Evolutionary conservation across 805 yeast species (phyloP).

Genomic region (Starmerella tilneyi): DNA sequence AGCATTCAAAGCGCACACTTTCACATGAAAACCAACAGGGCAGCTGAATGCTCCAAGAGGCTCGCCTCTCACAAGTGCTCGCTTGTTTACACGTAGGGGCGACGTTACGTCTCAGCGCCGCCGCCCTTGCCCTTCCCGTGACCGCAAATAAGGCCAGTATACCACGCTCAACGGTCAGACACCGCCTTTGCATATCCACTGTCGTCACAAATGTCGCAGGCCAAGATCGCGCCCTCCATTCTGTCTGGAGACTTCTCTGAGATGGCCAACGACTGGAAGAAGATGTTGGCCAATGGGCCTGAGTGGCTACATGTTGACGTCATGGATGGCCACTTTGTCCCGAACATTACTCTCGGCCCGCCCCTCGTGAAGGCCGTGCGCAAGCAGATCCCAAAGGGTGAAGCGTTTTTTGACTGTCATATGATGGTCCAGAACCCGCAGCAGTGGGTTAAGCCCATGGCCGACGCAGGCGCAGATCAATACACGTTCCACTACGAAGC

Average conservation of each 20-base stretch:
- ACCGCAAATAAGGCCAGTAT: conserved; percentile 3
- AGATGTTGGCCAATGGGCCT: conserved; percentile 67
- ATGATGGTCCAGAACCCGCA: conserved; percentile 95
- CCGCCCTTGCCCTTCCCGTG: conserved; percentile 8
- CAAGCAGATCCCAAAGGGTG: conserved; percentile 59
- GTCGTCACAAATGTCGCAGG: conserved; percentile 8
- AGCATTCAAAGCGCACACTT: no score
- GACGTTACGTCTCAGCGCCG: neutral
- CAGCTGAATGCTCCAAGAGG: no score
- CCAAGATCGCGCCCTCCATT: conserved; percentile 77
- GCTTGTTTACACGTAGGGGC: no score
- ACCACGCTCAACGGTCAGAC: no score
- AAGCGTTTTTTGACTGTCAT: conserved; percentile 80
- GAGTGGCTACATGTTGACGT: conserved; percentile 98
- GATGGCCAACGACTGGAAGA: conserved; percentile 76
- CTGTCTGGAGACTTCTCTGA: conserved; percentile 83
- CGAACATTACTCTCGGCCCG: conserved; percentile 89
- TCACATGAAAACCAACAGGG: no score
- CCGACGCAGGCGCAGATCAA: conserved; percentile 88
- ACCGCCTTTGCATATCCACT: neutral
- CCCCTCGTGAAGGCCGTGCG: conserved; percentile 75
- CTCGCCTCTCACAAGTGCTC: no score
- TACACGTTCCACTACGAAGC: conserved; percentile 95
- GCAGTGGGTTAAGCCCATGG: conserved; percentile 87
- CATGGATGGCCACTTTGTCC: conserved; percentile 98